A percentile compares a stretch with the other conserved stretches of the same genome.
These are phyloP conservation scores for Gonapodya sp. DNA, from an alignment of 192 early-diverging fungal genomes.

Conservation along the genomic window DNA sequence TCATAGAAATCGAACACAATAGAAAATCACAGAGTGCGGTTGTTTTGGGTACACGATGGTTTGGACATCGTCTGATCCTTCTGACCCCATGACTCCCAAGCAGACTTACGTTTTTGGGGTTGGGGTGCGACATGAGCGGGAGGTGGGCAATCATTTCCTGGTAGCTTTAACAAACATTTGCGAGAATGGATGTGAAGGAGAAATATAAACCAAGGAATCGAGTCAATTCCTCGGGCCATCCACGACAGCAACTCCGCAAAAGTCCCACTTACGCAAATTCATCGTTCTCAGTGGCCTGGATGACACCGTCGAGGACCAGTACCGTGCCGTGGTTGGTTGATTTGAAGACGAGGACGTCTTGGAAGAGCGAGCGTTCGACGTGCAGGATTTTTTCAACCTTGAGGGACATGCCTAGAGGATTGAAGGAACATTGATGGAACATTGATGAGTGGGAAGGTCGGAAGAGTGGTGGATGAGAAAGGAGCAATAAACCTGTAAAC, in stretches of 20 bases:
- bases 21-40: slow-evolving; percentile 5
- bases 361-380: slow-evolving; percentile 86
- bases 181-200: background rate
- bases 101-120: slow-evolving; percentile 75
- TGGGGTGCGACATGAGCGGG: slow-evolving; percentile 85
- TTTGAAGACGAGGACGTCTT: slow-evolving; percentile 97
- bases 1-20: slow-evolving; percentile 15
- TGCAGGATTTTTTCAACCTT: slow-evolving; percentile 93
- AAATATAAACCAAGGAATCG: background rate
- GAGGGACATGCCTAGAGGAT: slow-evolving; percentile 71
- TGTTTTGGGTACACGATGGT: no score
- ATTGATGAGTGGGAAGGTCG: background rate
- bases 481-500: slow-evolving; percentile 5
- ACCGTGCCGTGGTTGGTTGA: slow-evolving; percentile 93
- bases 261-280: slow-evolving; percentile 75
- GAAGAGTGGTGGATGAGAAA: background rate
- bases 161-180: slow-evolving; percentile 42
- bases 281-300: slow-evolving; percentile 97
- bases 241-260: background rate
- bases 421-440: slow-evolving; percentile 2
- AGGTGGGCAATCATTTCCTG: slow-evolving; percentile 99
- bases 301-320: slow-evolving; percentile 93
- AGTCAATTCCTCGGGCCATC: background rate
- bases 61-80: no score
- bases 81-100: no score